Base-by-base conservation (phyloP, 306 rosid genomes). In the Erythrophleum fordii region DNA sequence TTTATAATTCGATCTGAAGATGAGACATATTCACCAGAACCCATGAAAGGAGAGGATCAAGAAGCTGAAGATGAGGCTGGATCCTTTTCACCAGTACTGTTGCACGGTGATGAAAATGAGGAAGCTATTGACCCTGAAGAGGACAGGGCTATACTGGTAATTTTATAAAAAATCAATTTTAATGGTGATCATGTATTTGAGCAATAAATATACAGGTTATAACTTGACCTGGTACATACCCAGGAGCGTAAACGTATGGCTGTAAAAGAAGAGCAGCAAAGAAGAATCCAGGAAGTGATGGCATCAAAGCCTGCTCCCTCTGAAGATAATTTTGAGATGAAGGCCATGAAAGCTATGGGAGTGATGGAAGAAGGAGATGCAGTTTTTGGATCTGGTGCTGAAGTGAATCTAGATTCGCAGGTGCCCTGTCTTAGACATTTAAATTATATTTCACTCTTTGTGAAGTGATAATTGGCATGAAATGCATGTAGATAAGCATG, bases 281-380 rank as follows among this genome's bases (percentile, higher is more conserved):
- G 89, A 79, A 87, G 93, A 81, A 83, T 90, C 28, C 85, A 89
- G 87, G 96, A 91, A 86, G 97, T 96, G 62, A 83, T 91, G 89
- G 91, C 95, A 53, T 85, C 94, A 34, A 91, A 89, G 86, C 90
- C 97, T 73, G 87, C 94, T 83, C 94, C 96, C 41, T 68, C 89
- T 28, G 98, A 91, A 83, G 99, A 93, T 82, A 86, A 93, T 85
- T 87, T 93, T 34, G 97, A 95, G 89, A 80, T 87, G 89, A 95
- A 93, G 77, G 98, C 98, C 76, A 80, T 92, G 81, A 95, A 93
- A 88, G 88, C 88, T 55, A 95, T 95, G 99, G 99, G 99, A 66
- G 87, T 90, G 80, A 85, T 92, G 97, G 99, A 91, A 85, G 99
- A 95, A 75, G 99, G 99, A 44, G 99, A 95, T 81, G 98, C 99